phyloP scores from a whole-genome alignment of 257 asterid species.

The Phtheirospermum japonicum region DNA sequence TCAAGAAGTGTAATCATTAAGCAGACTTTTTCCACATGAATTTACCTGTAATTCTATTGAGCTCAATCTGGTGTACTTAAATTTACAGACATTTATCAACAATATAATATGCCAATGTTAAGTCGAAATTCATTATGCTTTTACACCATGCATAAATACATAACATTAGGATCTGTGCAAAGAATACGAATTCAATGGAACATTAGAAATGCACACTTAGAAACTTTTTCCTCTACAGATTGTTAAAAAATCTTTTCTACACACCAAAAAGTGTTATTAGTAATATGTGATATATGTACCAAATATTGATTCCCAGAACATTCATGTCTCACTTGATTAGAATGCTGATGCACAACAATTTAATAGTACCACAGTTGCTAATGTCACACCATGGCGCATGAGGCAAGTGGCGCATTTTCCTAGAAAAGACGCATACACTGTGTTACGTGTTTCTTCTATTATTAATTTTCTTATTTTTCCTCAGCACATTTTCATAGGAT shows the following conservation, averaged over 20 bases:
- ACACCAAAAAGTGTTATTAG: neutral
- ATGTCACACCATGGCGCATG: constrained; percentile 1
- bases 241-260: neutral
- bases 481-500: neutral
- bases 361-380: constrained; percentile 6
- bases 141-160: too few species aligned
- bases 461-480: neutral
- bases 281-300: neutral
- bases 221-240: neutral
- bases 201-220: neutral
- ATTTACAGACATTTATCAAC: neutral
- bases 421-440: too few species aligned
- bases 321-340: neutral
- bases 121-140: neutral
- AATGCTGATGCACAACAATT: constrained; percentile 10
- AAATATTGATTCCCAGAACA: neutral
- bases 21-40: neutral
- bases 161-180: neutral
- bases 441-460: too few species aligned
- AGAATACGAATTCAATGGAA: constrained; percentile 1
- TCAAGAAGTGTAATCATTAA: neutral
- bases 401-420: neutral
- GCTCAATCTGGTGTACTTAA: neutral
- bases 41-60: too few species aligned
- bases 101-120: too few species aligned